A percentile compares a stretch with the other conserved stretches of the same genome.
phyloP scores from a whole-genome alignment of 1,284 basidiomycete genomes.

The Apiotrichum siamense region DNA sequence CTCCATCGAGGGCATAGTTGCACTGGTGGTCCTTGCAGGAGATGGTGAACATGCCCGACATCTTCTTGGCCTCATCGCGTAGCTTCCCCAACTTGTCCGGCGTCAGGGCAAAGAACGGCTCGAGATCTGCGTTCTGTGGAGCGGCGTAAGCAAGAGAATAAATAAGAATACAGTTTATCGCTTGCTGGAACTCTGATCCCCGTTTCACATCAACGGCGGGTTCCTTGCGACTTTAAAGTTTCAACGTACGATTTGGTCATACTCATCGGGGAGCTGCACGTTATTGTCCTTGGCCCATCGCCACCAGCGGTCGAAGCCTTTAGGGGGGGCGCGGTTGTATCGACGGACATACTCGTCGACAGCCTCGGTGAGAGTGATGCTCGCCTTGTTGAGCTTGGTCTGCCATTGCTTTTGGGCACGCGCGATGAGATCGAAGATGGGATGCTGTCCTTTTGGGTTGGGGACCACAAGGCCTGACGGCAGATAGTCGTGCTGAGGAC shows the following conservation, averaged over 20 bases:
- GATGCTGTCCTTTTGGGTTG: conserved; percentile 40
- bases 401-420: conserved; percentile 43
- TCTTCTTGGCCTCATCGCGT: conserved; percentile 15
- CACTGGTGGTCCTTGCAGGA: conserved; percentile 26
- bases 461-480: conserved; percentile 34
- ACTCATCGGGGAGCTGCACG: conserved; percentile 44
- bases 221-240: background rate
- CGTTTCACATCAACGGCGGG: no score
- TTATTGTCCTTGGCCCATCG: conserved; percentile 28
- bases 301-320: conserved; percentile 45
- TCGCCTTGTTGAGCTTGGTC: conserved; percentile 42
- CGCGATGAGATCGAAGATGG: conserved; percentile 46
- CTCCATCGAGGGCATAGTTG: conserved; percentile 22
- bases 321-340: conserved; percentile 44
- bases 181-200: no score
- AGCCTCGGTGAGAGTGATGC: conserved; percentile 45
- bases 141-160: no score
- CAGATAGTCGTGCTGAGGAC: conserved; percentile 26
- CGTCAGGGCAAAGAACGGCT: conserved; percentile 40
- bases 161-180: no score
- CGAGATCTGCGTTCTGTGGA: conserved; percentile 37
- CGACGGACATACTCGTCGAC: conserved; percentile 47
- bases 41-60: conserved; percentile 41
- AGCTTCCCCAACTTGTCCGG: conserved; percentile 24
- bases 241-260: conserved; percentile 43